Evolutionary conservation across 176 grass and related monocot species (phyloP), one percentile per base, ranked within the genome.

Genomic region (Bonia amplexicaulis): DNA sequence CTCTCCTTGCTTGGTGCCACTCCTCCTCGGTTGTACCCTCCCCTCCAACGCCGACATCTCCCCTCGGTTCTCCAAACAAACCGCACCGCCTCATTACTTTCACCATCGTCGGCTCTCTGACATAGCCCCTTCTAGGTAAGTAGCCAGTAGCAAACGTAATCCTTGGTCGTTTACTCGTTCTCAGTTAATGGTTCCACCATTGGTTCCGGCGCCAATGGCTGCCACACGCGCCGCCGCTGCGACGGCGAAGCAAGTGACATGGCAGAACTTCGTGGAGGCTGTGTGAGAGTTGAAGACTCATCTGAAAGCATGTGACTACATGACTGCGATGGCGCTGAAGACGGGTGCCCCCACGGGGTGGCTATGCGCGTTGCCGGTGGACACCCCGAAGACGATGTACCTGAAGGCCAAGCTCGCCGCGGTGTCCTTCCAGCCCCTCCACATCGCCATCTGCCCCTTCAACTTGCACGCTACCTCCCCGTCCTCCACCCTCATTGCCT

Each of bases 361-460:
- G 87, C 91, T 84, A 35, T 86, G 91, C 22, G 47, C 91, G 61
- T 84, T 95, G 73, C 66, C 74, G 9, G 83, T 90, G 41, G 96
- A 98, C 88, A 98, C 91, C 20, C 9, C 85, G 23, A 89, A 98
- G 78, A 93, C 93, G 20, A 86, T 88, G 5, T 98, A 98, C 69
- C 82, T 92, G 16, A 98, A 95, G 83, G 88, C 96, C 65, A 98
- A 90, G 78, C 77, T 83, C 73, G 84, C 96, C 9, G 93, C 93
- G 3, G 93, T 94, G 83, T 92, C 96, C 35, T 95, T 92, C 39
- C 84, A 95, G 84, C 85, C 94, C 4, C 85, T 95, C 42, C 93
- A 98, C 67, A n/a, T 98, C 35, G 71, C 93, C 26, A 44, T 98
- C 53, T 98, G 91, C 80, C 96, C 93, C 26, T 95, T 98, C 87